phyloP scores from a whole-genome alignment of 2,329 filamentous ascomycete genomes.

The Fusarium armeniacum region DNA sequence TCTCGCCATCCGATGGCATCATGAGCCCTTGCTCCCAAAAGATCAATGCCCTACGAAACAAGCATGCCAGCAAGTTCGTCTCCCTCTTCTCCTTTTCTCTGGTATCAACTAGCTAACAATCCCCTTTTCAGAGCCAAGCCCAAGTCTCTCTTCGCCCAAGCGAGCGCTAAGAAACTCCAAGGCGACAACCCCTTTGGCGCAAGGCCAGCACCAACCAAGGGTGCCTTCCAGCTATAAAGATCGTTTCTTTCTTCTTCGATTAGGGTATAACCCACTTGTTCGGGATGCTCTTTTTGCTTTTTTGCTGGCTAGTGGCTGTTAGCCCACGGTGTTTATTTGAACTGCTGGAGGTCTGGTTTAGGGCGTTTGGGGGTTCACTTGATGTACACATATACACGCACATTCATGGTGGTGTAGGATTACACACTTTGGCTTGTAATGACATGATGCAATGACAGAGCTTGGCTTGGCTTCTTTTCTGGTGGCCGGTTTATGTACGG shows the following conservation, averaged over 20 bases:
- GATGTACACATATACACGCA: slow-evolving; percentile 30
- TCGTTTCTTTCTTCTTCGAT: slow-evolving; percentile 28
- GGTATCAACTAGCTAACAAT: slow-evolving; percentile 37
- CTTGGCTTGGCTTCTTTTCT: slow-evolving; percentile 40
- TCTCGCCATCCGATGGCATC: slow-evolving; percentile 90
- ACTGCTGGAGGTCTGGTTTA: slow-evolving; percentile 40
- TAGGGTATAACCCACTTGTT: slow-evolving; percentile 25
- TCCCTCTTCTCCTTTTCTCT: background rate
- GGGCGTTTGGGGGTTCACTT: slow-evolving; percentile 46
- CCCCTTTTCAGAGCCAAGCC: slow-evolving; percentile 68
- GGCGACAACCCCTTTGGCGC: slow-evolving; percentile 61
- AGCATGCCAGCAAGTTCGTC: slow-evolving; percentile 82
- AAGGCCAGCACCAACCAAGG: slow-evolving; percentile 53
- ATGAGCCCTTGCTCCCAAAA: slow-evolving; percentile 90
- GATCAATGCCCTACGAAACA: slow-evolving; percentile 83
- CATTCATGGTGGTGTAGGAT: slow-evolving; percentile 40
- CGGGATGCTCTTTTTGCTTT: slow-evolving; percentile 29
- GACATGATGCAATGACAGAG: slow-evolving; percentile 50
- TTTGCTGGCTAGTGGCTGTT: slow-evolving; percentile 29
- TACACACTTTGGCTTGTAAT: slow-evolving; percentile 48
- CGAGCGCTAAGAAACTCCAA: slow-evolving; percentile 73
- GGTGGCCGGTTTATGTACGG: slow-evolving; percentile 41
- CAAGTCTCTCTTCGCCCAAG: slow-evolving; percentile 76
- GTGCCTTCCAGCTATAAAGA: slow-evolving; percentile 40
- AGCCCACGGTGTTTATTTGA: slow-evolving; percentile 28